Evolutionary conservation across 1,284 basidiomycete species (phyloP).

Genomic region (Cystobasidium sp.): DNA sequence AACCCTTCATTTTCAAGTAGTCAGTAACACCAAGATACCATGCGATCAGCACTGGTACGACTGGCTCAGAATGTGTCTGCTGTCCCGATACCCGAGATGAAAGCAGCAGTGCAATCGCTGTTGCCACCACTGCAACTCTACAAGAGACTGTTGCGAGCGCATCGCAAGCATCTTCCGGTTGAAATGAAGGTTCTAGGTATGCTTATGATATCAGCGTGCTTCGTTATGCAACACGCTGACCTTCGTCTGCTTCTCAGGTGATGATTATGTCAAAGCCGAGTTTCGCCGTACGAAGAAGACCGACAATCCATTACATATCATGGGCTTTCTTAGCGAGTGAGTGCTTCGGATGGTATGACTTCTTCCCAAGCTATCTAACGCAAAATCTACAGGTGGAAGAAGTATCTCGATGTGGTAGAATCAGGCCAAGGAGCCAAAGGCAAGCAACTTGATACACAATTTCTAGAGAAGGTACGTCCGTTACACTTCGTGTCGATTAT

Average conservation of each 20-base stretch:
- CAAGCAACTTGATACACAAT: slow-evolving; percentile 71
- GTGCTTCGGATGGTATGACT: background rate
- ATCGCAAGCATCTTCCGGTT: slow-evolving; percentile 67
- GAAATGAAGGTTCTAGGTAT: slow-evolving; percentile 68
- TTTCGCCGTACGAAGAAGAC: slow-evolving; percentile 78
- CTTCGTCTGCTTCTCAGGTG: slow-evolving; percentile 66
- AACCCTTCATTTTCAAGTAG: slow-evolving; percentile 10
- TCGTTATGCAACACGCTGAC: background rate
- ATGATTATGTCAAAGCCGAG: slow-evolving; percentile 82
- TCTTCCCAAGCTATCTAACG: background rate
- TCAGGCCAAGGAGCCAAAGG: slow-evolving; percentile 63
- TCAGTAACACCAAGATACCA: slow-evolving; percentile 47
- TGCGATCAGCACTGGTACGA: slow-evolving; percentile 63
- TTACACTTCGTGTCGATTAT: background rate
- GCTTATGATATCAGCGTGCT: background rate
- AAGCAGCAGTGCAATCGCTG: slow-evolving; percentile 72
- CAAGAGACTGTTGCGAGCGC: slow-evolving; percentile 76
- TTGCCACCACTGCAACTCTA: slow-evolving; percentile 84
- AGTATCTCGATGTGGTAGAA: slow-evolving; percentile 73
- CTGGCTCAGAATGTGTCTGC: slow-evolving; percentile 69
- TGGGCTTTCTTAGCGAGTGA: slow-evolving; percentile 81
- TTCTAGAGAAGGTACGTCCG: slow-evolving; percentile 74
- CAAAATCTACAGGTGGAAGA: slow-evolving; percentile 67
- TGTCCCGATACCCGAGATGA: slow-evolving; percentile 67
- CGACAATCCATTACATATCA: slow-evolving; percentile 83